phyloP scores from a whole-genome alignment of 2,329 filamentous ascomycete genomes.

The Colletotrichum sp. region DNA sequence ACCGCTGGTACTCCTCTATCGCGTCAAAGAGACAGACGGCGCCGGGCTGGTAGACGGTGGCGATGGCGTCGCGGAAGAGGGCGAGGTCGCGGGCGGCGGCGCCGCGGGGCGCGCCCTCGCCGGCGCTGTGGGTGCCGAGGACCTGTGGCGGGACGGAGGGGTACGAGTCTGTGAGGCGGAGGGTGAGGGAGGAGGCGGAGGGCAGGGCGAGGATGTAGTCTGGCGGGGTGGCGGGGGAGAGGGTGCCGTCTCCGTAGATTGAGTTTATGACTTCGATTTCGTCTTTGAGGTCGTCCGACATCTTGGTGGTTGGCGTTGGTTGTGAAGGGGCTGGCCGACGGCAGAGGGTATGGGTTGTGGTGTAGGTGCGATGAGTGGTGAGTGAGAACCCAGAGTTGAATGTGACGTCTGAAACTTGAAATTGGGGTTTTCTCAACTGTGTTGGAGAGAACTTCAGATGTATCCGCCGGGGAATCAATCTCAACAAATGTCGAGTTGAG shows the following conservation, averaged over 20 bases:
- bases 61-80: slow-evolving; percentile 70
- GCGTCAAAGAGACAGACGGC: slow-evolving; percentile 89
- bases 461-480: neutral
- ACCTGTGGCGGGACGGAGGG: slow-evolving; percentile 76
- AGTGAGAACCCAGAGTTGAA: neutral
- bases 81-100: slow-evolving; percentile 75
- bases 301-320: neutral
- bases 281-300: slow-evolving; percentile 49
- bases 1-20: slow-evolving; percentile 69
- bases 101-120: slow-evolving; percentile 69
- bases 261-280: slow-evolving; percentile 85
- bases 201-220: slow-evolving; percentile 72
- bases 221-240: slow-evolving; percentile 45
- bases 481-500: neutral
- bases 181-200: slow-evolving; percentile 59
- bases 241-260: slow-evolving; percentile 76
- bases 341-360: neutral
- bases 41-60: slow-evolving; percentile 72
- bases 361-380: neutral
- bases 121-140: slow-evolving; percentile 80
- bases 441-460: neutral
- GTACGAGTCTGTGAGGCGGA: slow-evolving; percentile 77
- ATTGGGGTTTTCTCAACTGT: neutral
- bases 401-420: neutral
- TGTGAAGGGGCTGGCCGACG: neutral